These are phyloP conservation scores for Tuber calosporum DNA, from an alignment of 495 filamentous ascomycete genomes.

Conservation along the genomic window DNA sequence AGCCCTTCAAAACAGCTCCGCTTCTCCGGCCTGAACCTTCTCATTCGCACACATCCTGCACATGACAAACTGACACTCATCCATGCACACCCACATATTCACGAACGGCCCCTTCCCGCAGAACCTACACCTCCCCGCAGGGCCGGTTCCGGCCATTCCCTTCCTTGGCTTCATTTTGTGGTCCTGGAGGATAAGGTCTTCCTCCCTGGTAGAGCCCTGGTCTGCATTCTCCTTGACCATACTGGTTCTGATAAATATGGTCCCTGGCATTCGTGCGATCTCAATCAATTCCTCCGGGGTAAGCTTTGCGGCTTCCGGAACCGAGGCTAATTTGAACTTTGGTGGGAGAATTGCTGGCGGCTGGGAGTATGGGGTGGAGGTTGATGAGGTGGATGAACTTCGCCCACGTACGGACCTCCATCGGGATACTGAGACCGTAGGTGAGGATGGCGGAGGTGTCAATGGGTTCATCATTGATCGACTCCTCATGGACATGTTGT, in stretches of 20 bases:
- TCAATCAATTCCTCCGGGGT: constrained; percentile 32
- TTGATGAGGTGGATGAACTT: neutral
- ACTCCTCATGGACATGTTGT: neutral
- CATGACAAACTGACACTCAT: constrained; percentile 38
- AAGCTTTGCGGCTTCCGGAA: constrained; percentile 24
- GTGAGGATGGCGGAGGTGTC: constrained; percentile 16
- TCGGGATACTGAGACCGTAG: constrained; percentile 24
- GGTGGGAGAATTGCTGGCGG: constrained; percentile 10
- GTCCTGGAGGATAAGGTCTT: constrained; percentile 29
- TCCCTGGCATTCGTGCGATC: constrained; percentile 35
- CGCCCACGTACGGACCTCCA: constrained; percentile 26
- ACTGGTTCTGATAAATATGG: constrained; percentile 37
- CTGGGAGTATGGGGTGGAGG: constrained; percentile 15
- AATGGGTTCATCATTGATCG: constrained; percentile 1
- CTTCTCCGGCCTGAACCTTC: constrained; percentile 37
- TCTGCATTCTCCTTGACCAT: constrained; percentile 22
- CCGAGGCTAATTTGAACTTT: constrained; percentile 13
- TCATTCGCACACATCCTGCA: constrained; percentile 41
- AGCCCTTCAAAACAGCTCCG: constrained; percentile 34
- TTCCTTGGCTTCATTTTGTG: constrained; percentile 39
- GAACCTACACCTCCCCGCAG: constrained; percentile 35
- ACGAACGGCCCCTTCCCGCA: constrained; percentile 39
- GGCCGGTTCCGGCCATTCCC: constrained; percentile 36
- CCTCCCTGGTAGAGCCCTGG: neutral
- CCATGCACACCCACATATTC: constrained; percentile 42